Conservation (phyloP, 257 asterid genomes). For the Ajuga chamaepitys region DNA sequence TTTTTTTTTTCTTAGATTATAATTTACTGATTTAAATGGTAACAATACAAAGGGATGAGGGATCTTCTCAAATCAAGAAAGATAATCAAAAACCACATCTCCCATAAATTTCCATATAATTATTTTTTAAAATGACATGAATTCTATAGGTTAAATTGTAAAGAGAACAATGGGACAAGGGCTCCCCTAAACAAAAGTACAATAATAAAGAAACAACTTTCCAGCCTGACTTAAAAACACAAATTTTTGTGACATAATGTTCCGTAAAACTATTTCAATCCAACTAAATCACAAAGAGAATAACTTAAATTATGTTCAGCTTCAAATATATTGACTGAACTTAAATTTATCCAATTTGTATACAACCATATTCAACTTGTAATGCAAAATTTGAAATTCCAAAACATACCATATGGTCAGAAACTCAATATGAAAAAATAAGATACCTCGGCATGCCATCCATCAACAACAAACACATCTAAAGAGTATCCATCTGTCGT, state of each 20-base stretch:
- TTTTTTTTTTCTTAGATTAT: not conserved
- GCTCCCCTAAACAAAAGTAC: too few species aligned
- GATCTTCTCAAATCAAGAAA: too few species aligned
- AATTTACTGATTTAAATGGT: too few species aligned
- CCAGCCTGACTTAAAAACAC: not conserved
- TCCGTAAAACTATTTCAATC: not conserved
- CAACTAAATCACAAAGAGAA: not conserved
- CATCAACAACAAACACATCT: conserved; percentile 93
- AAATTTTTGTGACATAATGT: not conserved
- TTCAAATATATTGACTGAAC: not conserved
- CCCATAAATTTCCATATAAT: too few species aligned
- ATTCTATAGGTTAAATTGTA: too few species aligned
- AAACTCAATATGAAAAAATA: conserved; percentile 16
- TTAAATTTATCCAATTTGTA: not conserved
- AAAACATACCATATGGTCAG: not conserved
- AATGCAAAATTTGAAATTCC: not conserved
- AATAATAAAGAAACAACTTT: too few species aligned
- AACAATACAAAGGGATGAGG: too few species aligned
- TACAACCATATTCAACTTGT: not conserved
- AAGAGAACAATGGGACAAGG: too few species aligned
- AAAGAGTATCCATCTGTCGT: conserved; percentile 87
- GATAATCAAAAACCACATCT: too few species aligned
- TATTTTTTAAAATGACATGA: too few species aligned
- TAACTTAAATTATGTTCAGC: not conserved
- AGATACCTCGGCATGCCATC: conserved; percentile 87